A percentile compares a stretch with the other conserved stretches of the same genome.
phyloP scores from a whole-genome alignment of 2,329 filamentous ascomycete genomes.

The Nothophaeocryptopus gaeumannii region DNA sequence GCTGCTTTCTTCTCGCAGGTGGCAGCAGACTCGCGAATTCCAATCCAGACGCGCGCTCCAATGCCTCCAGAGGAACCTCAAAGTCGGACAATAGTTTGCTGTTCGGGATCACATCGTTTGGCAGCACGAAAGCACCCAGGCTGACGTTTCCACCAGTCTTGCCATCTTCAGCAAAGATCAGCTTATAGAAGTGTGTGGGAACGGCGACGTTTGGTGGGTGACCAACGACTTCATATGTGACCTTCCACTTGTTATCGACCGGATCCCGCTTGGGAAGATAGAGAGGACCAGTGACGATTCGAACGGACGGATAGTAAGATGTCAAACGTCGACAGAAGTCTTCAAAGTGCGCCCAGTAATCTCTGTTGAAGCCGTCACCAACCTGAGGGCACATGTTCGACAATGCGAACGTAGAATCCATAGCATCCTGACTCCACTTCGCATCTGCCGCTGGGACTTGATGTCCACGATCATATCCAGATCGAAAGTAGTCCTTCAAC shows the following conservation, averaged over 20 bases:
- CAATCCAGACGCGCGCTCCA: conserved; percentile 87
- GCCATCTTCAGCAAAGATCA: conserved; percentile 92
- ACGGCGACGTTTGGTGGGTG: conserved; percentile 91
- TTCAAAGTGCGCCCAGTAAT: conserved; percentile 99
- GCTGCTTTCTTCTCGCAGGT: conserved; percentile 65
- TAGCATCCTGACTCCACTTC: conserved; percentile 90
- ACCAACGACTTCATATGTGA: conserved; percentile 93
- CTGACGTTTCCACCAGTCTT: conserved; percentile 68
- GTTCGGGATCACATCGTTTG: conserved; percentile 86
- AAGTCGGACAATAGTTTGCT: conserved; percentile 85
- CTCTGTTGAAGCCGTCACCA: conserved; percentile 95
- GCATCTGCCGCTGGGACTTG: conserved; percentile 95
- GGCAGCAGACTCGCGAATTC: conserved; percentile 86
- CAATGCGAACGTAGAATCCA: conserved; percentile 92
- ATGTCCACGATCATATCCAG: conserved; percentile 92
- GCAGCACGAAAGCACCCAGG: conserved; percentile 89
- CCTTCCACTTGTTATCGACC: conserved; percentile 88
- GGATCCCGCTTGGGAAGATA: conserved; percentile 85
- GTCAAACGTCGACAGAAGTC: conserved; percentile 91
- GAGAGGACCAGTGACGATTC: conserved; percentile 88
- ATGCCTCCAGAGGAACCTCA: conserved; percentile 87
- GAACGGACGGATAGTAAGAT: conserved; percentile 74
- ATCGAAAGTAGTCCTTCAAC: conserved; percentile 90
- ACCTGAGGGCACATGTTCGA: conserved; percentile 99
- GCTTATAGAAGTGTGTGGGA: conserved; percentile 98